Percentiles rank a stretch among this genome's conserved stretches.
Evolutionary conservation across 2,329 filamentous ascomycete genomes (phyloP).

Genomic region (Cadophora gregata): DNA sequence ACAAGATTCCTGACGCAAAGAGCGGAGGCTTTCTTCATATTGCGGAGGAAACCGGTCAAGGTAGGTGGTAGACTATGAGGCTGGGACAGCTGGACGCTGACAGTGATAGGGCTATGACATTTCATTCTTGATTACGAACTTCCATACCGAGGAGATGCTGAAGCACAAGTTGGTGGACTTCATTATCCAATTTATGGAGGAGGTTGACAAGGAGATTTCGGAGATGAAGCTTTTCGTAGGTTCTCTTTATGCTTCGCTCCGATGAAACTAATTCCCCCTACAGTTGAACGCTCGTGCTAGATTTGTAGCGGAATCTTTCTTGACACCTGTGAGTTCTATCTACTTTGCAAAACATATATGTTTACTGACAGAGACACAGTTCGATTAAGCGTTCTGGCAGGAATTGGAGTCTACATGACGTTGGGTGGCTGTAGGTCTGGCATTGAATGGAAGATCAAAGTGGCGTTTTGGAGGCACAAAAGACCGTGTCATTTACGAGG

Average conservation of each 20-base stretch:
- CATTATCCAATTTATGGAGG: slow-evolving; percentile 99
- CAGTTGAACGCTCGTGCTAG: slow-evolving; percentile 95
- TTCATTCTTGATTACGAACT: slow-evolving; percentile 97
- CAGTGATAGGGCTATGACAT: slow-evolving; percentile 86
- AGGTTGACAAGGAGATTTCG: slow-evolving; percentile 99
- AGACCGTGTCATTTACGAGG: slow-evolving; percentile 17
- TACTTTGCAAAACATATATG: neutral
- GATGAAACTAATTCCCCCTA: slow-evolving; percentile 42
- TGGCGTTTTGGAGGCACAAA: slow-evolving; percentile 24
- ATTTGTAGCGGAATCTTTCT: slow-evolving; percentile 97
- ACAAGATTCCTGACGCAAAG: slow-evolving; percentile 94
- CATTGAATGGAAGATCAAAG: slow-evolving; percentile 17
- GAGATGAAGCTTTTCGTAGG: slow-evolving; percentile 99
- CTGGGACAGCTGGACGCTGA: slow-evolving; percentile 30
- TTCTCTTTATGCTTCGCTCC: slow-evolving; percentile 30
- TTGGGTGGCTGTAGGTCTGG: slow-evolving; percentile 11
- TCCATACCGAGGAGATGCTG: slow-evolving; percentile 97
- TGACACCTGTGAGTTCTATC: slow-evolving; percentile 75
- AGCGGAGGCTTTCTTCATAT: slow-evolving; percentile 95
- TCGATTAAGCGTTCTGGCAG: slow-evolving; percentile 36
- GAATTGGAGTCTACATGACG: slow-evolving; percentile 13
- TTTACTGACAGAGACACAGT: slow-evolving; percentile 29
- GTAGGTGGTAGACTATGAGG: slow-evolving; percentile 52
- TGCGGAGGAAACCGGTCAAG: slow-evolving; percentile 94
- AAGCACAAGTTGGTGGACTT: slow-evolving; percentile 99